Evolutionary conservation across 768 basidiomycete genomes (phyloP).

Genomic region (Hypholoma fasciculare): DNA sequence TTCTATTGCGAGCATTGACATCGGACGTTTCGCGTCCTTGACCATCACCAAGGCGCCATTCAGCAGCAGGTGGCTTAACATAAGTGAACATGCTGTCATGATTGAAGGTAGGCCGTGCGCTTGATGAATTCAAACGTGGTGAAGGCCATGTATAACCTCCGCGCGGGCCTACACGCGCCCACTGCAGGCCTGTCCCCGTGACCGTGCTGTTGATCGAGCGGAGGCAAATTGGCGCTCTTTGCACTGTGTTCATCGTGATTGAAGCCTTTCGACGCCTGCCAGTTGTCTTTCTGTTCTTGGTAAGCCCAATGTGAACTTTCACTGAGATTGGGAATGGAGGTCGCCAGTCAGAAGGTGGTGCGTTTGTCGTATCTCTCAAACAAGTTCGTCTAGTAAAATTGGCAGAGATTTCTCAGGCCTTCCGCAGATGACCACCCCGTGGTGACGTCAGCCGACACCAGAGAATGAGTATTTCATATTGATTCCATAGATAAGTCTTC

Average conservation of each 20-base stretch:
- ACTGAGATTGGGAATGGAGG: no score
- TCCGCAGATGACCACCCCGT: background rate
- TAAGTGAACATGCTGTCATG: slow-evolving; percentile 27
- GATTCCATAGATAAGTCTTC: background rate
- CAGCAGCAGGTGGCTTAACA: slow-evolving; percentile 37
- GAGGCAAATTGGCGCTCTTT: background rate
- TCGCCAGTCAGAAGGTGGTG: no score
- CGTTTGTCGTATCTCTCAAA: background rate
- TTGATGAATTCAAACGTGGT: slow-evolving; percentile 9
- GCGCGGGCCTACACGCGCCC: background rate
- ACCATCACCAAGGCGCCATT: slow-evolving; percentile 45
- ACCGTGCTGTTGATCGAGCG: slow-evolving; percentile 8
- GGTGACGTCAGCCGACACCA: background rate
- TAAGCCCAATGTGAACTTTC: background rate
- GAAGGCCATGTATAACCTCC: no score
- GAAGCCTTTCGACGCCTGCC: background rate
- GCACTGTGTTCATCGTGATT: background rate
- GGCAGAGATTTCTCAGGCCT: background rate
- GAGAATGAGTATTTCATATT: background rate
- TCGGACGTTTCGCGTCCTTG: slow-evolving; percentile 18
- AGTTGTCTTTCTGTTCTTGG: background rate
- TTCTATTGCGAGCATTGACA: slow-evolving; percentile 33
- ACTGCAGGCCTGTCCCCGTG: slow-evolving; percentile 7
- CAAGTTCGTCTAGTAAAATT: background rate
- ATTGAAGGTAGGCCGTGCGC: slow-evolving; percentile 22